Base-by-base conservation (phyloP, 2,329 filamentous ascomycete species). In the Calonectria honghensis region DNA sequence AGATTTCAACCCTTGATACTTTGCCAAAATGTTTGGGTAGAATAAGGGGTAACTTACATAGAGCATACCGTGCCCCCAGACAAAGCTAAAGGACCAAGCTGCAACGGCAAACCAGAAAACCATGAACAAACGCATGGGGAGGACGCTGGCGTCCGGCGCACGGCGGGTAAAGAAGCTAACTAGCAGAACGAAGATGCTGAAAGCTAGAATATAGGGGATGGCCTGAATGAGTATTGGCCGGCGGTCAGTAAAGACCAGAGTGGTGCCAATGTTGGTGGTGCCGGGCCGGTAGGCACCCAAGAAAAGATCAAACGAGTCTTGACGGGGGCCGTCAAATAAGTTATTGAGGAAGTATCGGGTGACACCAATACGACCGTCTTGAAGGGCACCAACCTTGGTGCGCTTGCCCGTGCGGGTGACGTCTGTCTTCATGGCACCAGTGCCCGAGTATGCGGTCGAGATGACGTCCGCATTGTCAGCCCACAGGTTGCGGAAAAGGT, bases 401-500 rank as follows among this genome's bases (percentile, higher is more conserved):
- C 97, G 92, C 81, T 94, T 93, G 65, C 96, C 97, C 2, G 95
- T 95, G n/a, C 97, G 93, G 3, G 97, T 99, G 81, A 98, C 95
- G 84, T 99, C 97, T 0, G 97, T 99, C 90, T 99, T 99, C 87
- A 99, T 92, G 67, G 97, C 97, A 4, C 97, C 97, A 0, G 97
- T 99, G 70, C 97, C 97, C 1, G 97, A 97, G 85, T 99, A 99
- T 0, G 95, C 93, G 79, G 92, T 94, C 24, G 96, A 98, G 41
- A 99, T 96, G 31, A 97, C 94, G 84, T 99, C 97, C 71, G 97
- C 97, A 82, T 99, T 99, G 86, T 99, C 97, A 37, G 97, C 97
- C 97, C 97, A 99, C 20, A 98, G 90, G 85, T 98, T 98, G 79
- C 97, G 95, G 91, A 98, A 99, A 73, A 98, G 88, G 80, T 94